These are phyloP conservation scores for Termitomyces sp. DNA, from an alignment of 768 basidiomycete species.

Conservation along the genomic window DNA sequence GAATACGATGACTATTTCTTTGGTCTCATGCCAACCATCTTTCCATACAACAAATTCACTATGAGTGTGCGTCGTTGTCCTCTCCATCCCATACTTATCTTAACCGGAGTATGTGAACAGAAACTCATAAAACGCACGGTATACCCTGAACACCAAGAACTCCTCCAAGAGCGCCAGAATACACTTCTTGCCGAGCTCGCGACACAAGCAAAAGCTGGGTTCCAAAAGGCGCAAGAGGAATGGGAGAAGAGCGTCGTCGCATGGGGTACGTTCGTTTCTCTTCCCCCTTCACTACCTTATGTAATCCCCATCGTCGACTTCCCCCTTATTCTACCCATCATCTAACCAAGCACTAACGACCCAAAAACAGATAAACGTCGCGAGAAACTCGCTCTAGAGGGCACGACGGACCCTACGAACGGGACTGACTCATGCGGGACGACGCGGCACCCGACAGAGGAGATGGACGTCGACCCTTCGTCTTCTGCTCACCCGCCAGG, in stretches of 20 bases:
- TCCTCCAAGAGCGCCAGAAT: constrained; percentile 65
- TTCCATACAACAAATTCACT: constrained; percentile 94
- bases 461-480: constrained; percentile 34
- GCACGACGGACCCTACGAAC: constrained; percentile 15
- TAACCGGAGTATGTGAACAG: constrained; percentile 26
- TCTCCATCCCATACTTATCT: background rate
- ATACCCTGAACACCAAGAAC: constrained; percentile 63
- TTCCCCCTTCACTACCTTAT: too few species aligned
- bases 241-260: constrained; percentile 63
- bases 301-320: too few species aligned
- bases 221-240: constrained; percentile 65
- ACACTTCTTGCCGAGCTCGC: constrained; percentile 59
- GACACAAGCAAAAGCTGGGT: constrained; percentile 56
- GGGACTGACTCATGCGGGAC: constrained; percentile 29
- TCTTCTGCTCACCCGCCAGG: constrained; percentile 2
- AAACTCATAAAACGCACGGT: constrained; percentile 94
- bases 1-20: constrained; percentile 94
- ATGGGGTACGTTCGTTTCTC: constrained; percentile 47
- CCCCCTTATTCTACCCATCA: too few species aligned
- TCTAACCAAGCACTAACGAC: background rate
- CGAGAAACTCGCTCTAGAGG: constrained; percentile 44
- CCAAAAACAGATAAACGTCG: constrained; percentile 39
- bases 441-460: constrained; percentile 40
- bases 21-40: constrained; percentile 76
- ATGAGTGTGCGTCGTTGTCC: constrained; percentile 63